These are phyloP conservation scores for Miscanthus lutarioriparius DNA, from an alignment of 176 grass and related monocot species.

Conservation along the genomic window DNA sequence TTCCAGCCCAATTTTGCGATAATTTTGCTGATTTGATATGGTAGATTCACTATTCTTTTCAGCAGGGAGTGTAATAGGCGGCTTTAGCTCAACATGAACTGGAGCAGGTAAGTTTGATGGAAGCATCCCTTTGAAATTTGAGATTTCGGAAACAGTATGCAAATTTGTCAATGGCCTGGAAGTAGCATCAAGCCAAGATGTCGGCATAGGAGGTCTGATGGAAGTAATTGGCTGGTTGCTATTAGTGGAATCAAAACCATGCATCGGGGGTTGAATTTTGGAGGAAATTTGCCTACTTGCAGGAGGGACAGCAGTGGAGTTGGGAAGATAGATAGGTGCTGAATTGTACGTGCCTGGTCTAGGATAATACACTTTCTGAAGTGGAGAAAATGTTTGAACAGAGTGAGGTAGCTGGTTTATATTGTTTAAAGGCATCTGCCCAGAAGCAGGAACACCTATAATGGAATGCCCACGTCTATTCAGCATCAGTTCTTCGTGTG, in stretches of 20 bases:
- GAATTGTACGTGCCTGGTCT: slow-evolving; percentile 35
- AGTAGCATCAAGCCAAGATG: slow-evolving; percentile 30
- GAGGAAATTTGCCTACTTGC: slow-evolving; percentile 56
- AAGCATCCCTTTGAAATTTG: slow-evolving; percentile 17
- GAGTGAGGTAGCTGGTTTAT: slow-evolving; percentile 46
- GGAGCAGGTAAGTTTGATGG: slow-evolving; percentile 28
- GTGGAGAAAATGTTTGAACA: slow-evolving; percentile 38
- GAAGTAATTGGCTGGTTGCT: slow-evolving; percentile 41
- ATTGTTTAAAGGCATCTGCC: slow-evolving; percentile 42
- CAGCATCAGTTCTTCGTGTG: slow-evolving; percentile 81
- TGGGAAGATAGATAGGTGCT: slow-evolving; percentile 53
- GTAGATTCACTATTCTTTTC: slow-evolving; percentile 39
- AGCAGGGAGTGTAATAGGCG: slow-evolving; percentile 8
- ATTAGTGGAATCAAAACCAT: slow-evolving; percentile 52
- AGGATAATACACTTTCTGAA: slow-evolving; percentile 52
- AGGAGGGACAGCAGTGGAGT: slow-evolving; percentile 23
- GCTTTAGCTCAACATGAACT: slow-evolving; percentile 35
- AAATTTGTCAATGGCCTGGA: slow-evolving; percentile 11
- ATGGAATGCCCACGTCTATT: slow-evolving; percentile 45
- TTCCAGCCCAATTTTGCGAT: slow-evolving; percentile 13
- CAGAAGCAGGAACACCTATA: slow-evolving; percentile 37
- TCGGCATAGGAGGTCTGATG: slow-evolving; percentile 37
- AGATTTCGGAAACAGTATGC: slow-evolving; percentile 30
- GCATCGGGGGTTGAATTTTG: slow-evolving; percentile 43
- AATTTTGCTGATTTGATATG: slow-evolving; percentile 12